phyloP scores from a whole-genome alignment of 768 basidiomycete genomes.

The Podaxis sp. region DNA sequence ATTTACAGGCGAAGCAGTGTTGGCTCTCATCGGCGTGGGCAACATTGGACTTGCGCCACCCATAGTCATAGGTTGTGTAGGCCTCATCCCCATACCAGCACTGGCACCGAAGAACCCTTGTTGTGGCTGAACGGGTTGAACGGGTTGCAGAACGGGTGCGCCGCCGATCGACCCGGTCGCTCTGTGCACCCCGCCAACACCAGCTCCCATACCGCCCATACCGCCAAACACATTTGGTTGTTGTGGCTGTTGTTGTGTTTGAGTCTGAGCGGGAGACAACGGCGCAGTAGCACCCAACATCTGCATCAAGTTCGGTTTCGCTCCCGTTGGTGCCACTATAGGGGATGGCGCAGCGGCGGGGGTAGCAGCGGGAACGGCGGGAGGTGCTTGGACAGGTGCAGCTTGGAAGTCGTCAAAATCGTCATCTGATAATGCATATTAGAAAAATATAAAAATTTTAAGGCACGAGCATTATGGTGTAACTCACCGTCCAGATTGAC shows the following conservation, averaged over 20 bases:
- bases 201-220: constrained; percentile 24
- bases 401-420: constrained; percentile 88
- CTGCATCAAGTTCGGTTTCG: constrained; percentile 47
- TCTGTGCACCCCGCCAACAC: constrained; percentile 22
- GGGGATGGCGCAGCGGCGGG: constrained; percentile 32
- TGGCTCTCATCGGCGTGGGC: constrained; percentile 23
- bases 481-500: constrained; percentile 43
- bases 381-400: constrained; percentile 47
- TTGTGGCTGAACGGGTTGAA: constrained; percentile 33
- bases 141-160: constrained; percentile 20
- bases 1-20: constrained; percentile 32
- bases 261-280: constrained; percentile 28
- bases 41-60: background rate
- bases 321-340: constrained; percentile 25
- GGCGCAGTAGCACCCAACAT: constrained; percentile 37
- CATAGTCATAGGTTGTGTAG: constrained; percentile 24
- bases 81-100: constrained; percentile 25
- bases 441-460: constrained; percentile 11
- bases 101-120: constrained; percentile 30
- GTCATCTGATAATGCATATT: constrained; percentile 47
- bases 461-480: background rate
- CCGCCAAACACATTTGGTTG: constrained; percentile 24
- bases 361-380: constrained; percentile 33
- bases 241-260: constrained; percentile 31
- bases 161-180: constrained; percentile 27